phyloP scores from a whole-genome alignment of 768 basidiomycete species.

The Lepiota brunneoincarnata region DNA sequence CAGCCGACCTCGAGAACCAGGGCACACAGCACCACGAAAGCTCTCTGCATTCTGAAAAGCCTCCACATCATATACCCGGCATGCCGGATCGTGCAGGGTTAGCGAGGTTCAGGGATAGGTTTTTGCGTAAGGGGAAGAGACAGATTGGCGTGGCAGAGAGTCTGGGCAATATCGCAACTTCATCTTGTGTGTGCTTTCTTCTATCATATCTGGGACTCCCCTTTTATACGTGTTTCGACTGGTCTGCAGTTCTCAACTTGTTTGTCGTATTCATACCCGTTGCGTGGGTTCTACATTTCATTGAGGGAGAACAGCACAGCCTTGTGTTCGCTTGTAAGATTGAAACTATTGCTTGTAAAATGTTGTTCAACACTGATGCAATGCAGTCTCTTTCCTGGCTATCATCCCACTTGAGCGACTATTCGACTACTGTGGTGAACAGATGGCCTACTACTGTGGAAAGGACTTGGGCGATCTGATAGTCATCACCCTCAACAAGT shows the following conservation, averaged over 20 bases:
- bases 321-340: conserved; percentile 44
- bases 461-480: conserved; percentile 68
- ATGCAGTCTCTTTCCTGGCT: conserved; percentile 57
- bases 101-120: conserved; percentile 39
- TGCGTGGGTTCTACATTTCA: conserved; percentile 59
- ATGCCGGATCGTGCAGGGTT: neutral
- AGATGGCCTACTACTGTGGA: conserved; percentile 56
- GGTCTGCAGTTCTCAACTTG: conserved; percentile 50
- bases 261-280: conserved; percentile 57
- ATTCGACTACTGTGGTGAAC: conserved; percentile 63
- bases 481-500: conserved; percentile 67
- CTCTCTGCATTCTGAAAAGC: neutral
- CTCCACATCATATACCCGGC: conserved; percentile 2
- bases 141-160: conserved; percentile 42
- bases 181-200: conserved; percentile 44
- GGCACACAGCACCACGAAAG: neutral
- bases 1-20: neutral
- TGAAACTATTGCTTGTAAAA: neutral
- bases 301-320: conserved; percentile 30
- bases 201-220: neutral
- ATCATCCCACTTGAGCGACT: conserved; percentile 65
- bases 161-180: conserved; percentile 42
- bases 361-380: neutral
- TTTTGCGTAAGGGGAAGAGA: conserved; percentile 43
- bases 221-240: too few relatives aligned